These are phyloP conservation scores for Trichophaea hybrida DNA, from an alignment of 2,329 filamentous ascomycete species.

Conservation along the genomic window DNA sequence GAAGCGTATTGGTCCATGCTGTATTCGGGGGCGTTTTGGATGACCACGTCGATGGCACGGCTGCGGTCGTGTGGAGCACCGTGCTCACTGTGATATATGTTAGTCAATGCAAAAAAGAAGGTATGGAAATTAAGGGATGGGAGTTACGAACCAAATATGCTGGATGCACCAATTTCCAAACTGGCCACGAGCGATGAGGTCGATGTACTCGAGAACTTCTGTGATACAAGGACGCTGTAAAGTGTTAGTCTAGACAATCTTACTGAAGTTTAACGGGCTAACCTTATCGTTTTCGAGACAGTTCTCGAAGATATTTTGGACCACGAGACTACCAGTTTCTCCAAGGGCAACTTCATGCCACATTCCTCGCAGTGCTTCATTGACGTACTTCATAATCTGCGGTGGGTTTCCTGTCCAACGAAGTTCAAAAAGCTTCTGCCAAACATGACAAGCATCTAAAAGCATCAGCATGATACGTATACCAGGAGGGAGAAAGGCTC, in stretches of 20 bases:
- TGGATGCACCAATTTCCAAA: conserved; percentile 99
- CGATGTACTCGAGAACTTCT: conserved; percentile 86
- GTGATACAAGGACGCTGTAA: conserved; percentile 87
- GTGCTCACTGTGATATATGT: conserved; percentile 46
- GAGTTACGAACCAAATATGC: conserved; percentile 56
- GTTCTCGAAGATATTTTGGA: conserved; percentile 99
- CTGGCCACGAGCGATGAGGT: conserved; percentile 91
- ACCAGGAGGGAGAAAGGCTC: conserved; percentile 1
- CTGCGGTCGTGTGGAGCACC: conserved; percentile 80
- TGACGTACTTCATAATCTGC: conserved; percentile 97
- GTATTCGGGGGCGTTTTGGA: conserved; percentile 85
- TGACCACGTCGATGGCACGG: conserved; percentile 87
- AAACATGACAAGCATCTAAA: conserved; percentile 79
- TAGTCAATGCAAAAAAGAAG: background rate
- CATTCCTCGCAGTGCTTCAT: conserved; percentile 86
- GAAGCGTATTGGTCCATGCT: conserved; percentile 99
- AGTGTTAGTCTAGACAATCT: conserved; percentile 10
- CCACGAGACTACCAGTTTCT: conserved; percentile 92
- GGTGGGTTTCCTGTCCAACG: conserved; percentile 89
- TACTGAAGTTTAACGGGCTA: conserved; percentile 27
- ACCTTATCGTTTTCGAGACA: conserved; percentile 98
- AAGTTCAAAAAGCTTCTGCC: conserved; percentile 98
- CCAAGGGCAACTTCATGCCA: conserved; percentile 97
- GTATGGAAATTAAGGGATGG: background rate
- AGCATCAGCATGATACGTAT: background rate